Evolutionary conservation across 495 filamentous ascomycete genomes (phyloP).

Genomic region (Penicillium daleae): DNA sequence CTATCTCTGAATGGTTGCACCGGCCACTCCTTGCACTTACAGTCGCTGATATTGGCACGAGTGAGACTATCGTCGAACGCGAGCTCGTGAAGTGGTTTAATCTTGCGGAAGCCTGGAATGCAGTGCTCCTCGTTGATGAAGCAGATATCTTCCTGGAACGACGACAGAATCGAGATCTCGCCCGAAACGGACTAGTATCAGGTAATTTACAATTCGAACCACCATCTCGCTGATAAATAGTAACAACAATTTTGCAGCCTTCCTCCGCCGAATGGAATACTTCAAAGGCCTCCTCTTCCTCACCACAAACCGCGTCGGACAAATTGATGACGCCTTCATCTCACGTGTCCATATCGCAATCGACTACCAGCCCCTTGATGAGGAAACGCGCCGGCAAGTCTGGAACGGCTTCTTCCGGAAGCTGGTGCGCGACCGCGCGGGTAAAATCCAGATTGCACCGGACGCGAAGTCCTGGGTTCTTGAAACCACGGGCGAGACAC

Average conservation of each 20-base stretch:
- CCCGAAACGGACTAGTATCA: constrained; percentile 2
- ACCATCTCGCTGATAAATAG: background rate
- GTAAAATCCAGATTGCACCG: constrained; percentile 1
- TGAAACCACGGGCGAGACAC: constrained; percentile 2
- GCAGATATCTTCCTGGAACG: constrained; percentile 3
- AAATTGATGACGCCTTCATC: constrained; percentile 55
- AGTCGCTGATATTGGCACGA: constrained; percentile 1
- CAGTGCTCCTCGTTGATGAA: background rate
- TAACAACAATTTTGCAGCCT: constrained; percentile 27
- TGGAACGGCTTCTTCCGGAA: constrained; percentile 14
- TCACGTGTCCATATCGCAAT: constrained; percentile 19
- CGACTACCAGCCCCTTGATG: constrained; percentile 23
- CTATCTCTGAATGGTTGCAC: constrained; percentile 1
- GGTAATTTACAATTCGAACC: background rate
- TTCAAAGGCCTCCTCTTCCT: constrained; percentile 56
- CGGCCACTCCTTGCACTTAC: background rate
- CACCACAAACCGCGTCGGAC: constrained; percentile 54
- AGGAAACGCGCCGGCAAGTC: constrained; percentile 5
- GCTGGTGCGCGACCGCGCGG: background rate
- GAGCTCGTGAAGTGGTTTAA: background rate
- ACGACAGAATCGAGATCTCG: constrained; percentile 5
- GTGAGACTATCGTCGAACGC: background rate
- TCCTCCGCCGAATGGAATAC: constrained; percentile 57
- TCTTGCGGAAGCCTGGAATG: constrained; percentile 1
- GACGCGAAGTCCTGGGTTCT: constrained; percentile 11